phyloP scores from a whole-genome alignment of 768 basidiomycete species.

The Leccinum truebloodii region DNA sequence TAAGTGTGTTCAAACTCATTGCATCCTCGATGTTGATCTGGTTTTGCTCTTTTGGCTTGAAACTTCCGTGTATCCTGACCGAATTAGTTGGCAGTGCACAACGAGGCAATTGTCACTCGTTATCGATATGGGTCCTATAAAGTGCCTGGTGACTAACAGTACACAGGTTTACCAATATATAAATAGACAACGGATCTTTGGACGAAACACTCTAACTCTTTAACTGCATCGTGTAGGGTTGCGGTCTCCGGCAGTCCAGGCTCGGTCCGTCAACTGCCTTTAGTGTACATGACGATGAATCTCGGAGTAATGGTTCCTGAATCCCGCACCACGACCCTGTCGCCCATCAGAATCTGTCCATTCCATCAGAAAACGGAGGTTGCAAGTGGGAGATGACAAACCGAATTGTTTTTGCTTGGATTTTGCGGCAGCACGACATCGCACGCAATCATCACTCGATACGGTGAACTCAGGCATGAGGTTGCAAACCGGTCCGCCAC shows the following conservation, averaged over 20 bases:
- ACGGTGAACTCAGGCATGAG: conserved; percentile 66
- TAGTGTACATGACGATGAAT: conserved; percentile 60
- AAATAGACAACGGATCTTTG: conserved; percentile 26
- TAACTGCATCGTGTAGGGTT: conserved; percentile 21
- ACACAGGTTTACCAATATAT: conserved; percentile 20
- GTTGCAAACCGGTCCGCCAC: conserved; percentile 62
- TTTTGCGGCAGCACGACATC: conserved; percentile 46
- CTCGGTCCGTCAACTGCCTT: conserved; percentile 30
- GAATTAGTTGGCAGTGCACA: conserved; percentile 24
- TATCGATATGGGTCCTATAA: conserved; percentile 19
- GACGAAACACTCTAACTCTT: conserved; percentile 24
- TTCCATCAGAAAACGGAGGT: conserved; percentile 30
- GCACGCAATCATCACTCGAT: conserved; percentile 64
- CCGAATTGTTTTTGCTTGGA: conserved; percentile 26
- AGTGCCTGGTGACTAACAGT: conserved; percentile 20
- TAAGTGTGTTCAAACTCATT: conserved; percentile 23
- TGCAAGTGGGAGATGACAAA: conserved; percentile 21
- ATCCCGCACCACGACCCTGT: conserved; percentile 52
- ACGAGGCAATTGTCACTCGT: conserved; percentile 23
- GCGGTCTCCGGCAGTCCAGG: conserved; percentile 17
- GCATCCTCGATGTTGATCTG: conserved; percentile 29
- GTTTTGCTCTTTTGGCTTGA: conserved; percentile 6
- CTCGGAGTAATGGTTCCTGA: conserved; percentile 59
- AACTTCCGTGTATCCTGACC: conserved; percentile 22
- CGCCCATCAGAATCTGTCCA: conserved; percentile 45